Base-by-base conservation (phyloP, 139 green algal genomes). In the Gonium pectorale region DNA sequence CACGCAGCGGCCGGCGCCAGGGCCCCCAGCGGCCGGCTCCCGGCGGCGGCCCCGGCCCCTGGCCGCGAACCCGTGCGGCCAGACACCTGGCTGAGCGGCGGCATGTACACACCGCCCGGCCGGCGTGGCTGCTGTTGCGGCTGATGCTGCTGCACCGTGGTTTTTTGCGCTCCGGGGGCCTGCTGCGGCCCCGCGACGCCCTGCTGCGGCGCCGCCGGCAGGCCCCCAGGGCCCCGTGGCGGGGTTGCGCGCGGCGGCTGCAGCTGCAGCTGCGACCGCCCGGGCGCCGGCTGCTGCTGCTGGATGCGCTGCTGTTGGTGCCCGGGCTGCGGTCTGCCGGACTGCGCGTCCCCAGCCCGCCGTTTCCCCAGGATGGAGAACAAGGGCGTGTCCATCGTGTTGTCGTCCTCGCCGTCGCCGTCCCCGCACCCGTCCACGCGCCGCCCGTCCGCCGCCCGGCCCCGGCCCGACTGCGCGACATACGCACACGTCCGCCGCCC, bases 351-450 rank as follows among this genome's bases (percentile, higher is more conserved):
- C 49, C 49, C 44, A 7, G 75, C 59, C 2, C 59, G 59, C 7
- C 75, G 56, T 41, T 82, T 82, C 11, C 75, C 75, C 17, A 82
- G 75, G 13, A 82, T 6, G 41, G 75, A 82, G 22, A 82, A 82
- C 27, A 82, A 7, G 21, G 59, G 75, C 13, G n/a, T 31, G 0
- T 40, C 46, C 22, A 7, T 27, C 51, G 17, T 1, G 31, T 64
- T 21, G 9, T 79, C 46, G 21, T 64, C 46, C 0, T 46, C 46
- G 7, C 21, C 37, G 33, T 70, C 63, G 3, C 11, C 63, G 2
- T 31, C 33, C 8, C 63, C 63, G 27, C n/a, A n/a, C n/a, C 11
- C 33, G 21, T 46, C 19, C 26, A n/a, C 31, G 3, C 24, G 21
- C 6, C 5, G 8, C 38, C 1, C 21, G 37, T 27, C 56, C n/a